Conservation (phyloP, 179 eudicot species). For the Carnegiea gigantea region DNA sequence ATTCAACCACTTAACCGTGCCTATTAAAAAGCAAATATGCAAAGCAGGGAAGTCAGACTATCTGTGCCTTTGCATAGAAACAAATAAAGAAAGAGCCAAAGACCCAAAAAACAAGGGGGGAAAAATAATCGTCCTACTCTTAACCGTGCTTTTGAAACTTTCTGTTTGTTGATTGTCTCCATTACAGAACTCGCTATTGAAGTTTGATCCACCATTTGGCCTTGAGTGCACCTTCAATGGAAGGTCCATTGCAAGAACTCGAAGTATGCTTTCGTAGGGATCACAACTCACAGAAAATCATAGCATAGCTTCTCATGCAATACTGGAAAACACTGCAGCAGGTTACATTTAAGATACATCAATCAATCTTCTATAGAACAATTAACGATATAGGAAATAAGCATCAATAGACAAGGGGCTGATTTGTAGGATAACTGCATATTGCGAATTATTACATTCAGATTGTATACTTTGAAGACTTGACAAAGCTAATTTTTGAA, state of each 20-base stretch:
- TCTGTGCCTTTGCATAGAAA: not conserved
- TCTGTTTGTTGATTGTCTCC: constrained; percentile 46
- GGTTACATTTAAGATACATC: not conserved
- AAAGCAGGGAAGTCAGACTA: constrained; percentile 12
- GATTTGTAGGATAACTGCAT: not conserved
- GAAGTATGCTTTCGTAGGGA: constrained; percentile 5
- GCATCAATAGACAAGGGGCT: not conserved
- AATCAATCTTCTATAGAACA: not conserved
- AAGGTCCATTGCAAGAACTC: constrained; percentile 51
- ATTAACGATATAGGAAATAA: not conserved
- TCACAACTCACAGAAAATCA: constrained; percentile 3
- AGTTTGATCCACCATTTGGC: constrained; percentile 41
- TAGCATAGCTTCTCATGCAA: constrained; percentile 1
- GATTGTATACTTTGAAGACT: not conserved
- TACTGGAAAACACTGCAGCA: not conserved
- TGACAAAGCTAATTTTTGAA: not conserved
- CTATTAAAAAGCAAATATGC: constrained; percentile 22
- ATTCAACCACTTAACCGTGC: constrained; percentile 41
- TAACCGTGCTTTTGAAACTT: constrained; percentile 24
- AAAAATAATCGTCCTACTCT: constrained; percentile 17
- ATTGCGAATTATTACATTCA: not conserved
- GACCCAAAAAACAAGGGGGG: not conserved
- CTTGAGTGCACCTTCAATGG: constrained; percentile 32
- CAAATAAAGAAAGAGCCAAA: not conserved
- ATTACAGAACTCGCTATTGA: constrained; percentile 31